These are phyloP conservation scores for Petunia axillaris DNA, from an alignment of 257 asterid genomes.

Conservation along the genomic window DNA sequence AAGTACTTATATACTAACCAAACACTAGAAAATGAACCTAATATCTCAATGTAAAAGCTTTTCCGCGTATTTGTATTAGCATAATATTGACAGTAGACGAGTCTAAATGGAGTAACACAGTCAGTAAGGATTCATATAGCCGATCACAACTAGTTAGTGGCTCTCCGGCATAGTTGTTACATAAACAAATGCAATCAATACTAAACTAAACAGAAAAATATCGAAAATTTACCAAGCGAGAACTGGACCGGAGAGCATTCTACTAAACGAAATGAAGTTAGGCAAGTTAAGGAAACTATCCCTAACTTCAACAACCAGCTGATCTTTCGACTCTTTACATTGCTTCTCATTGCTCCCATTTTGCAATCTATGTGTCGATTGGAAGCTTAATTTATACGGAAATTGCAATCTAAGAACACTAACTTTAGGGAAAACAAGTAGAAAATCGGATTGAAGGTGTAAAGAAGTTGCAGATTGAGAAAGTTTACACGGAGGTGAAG, in stretches of 20 bases:
- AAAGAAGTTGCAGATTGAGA: conserved; percentile 88
- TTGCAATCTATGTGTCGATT: conserved; percentile 27
- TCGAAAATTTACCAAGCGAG: conserved; percentile 69
- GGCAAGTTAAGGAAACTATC: conserved; percentile 73
- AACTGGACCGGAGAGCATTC: conserved; percentile 89
- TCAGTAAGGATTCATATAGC: too few relatives aligned
- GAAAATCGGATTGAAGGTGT: conserved; percentile 64
- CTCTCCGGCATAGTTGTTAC: not conserved
- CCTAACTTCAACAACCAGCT: conserved; percentile 36
- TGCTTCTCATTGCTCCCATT: conserved; percentile 27
- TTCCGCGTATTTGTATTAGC: not conserved
- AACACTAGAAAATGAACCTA: too few relatives aligned
- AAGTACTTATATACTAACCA: too few relatives aligned
- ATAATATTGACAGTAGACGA: not conserved
- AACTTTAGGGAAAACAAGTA: conserved; percentile 35
- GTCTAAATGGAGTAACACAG: too few relatives aligned
- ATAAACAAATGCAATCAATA: not conserved
- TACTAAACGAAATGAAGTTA: conserved; percentile 69
- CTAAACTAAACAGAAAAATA: not conserved
- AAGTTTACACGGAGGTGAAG: conserved; percentile 89
- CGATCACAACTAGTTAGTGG: too few relatives aligned
- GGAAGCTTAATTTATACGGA: conserved; percentile 39
- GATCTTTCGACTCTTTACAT: conserved; percentile 25
- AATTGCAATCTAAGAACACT: conserved; percentile 28
- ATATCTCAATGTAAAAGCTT: not conserved